Evolutionary conservation across 768 basidiomycete species (phyloP).

Genomic region (Auricularia heimuer): DNA sequence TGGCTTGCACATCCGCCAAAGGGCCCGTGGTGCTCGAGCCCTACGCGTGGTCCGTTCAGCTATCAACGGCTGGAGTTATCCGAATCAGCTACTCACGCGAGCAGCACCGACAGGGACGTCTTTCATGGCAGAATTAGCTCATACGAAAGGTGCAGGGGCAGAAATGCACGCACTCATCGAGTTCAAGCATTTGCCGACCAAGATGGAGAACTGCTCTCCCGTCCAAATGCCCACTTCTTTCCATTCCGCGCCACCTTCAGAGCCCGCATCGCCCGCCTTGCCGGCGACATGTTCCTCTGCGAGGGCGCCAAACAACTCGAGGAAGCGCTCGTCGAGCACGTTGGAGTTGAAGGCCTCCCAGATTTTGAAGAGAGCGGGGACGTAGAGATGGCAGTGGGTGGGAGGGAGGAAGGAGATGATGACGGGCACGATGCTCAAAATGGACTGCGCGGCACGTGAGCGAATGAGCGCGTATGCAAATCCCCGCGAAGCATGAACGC

Average conservation of each 20-base stretch:
- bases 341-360: conserved; percentile 76
- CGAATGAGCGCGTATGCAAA: not conserved
- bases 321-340: conserved; percentile 61
- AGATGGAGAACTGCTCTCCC: conserved; percentile 68
- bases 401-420: conserved; percentile 71
- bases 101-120: conserved; percentile 66
- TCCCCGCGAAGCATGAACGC: conserved; percentile 15
- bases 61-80: conserved; percentile 21
- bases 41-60: too few species aligned
- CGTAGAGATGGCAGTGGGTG: conserved; percentile 52
- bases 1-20: conserved; percentile 60
- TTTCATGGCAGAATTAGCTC: conserved; percentile 15
- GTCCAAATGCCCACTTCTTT: conserved; percentile 88
- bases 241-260: conserved; percentile 50
- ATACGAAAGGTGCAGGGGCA: conserved; percentile 1
- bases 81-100: conserved; percentile 32
- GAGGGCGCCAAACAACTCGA: conserved; percentile 60
- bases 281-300: conserved; percentile 64
- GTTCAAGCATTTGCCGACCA: conserved; percentile 73
- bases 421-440: conserved; percentile 63
- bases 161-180: conserved; percentile 53
- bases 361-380: conserved; percentile 61
- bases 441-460: conserved; percentile 33
- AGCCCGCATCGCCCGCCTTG: conserved; percentile 39
- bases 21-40: conserved; percentile 52